phyloP scores from a whole-genome alignment of 495 filamentous ascomycete species.

The Neurospora tetrasperma region DNA sequence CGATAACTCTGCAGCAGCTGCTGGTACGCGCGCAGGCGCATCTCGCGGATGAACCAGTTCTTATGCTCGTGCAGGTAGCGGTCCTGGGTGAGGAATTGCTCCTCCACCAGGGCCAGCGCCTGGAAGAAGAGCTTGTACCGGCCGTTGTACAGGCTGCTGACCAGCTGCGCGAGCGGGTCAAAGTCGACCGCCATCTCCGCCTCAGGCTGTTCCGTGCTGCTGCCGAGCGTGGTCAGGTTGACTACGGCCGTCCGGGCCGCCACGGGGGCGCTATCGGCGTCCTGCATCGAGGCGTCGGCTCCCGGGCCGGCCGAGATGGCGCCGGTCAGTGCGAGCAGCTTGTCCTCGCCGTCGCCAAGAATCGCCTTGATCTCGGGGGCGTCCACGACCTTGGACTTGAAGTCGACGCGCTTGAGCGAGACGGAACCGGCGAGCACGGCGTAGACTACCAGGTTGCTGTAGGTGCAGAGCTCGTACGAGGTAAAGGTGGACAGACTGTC shows the following conservation, averaged over 20 bases:
- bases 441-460: slow-evolving; percentile 89
- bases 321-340: slow-evolving; percentile 67
- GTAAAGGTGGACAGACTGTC: slow-evolving; percentile 98
- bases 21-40: slow-evolving; percentile 90
- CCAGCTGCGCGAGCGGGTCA: slow-evolving; percentile 71
- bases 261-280: slow-evolving; percentile 47
- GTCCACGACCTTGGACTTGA: slow-evolving; percentile 97
- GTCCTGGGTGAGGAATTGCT: slow-evolving; percentile 85
- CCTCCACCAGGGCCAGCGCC: slow-evolving; percentile 83
- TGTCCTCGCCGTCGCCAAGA: slow-evolving; percentile 79
- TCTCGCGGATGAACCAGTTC: slow-evolving; percentile 94
- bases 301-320: slow-evolving; percentile 68
- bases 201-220: slow-evolving; percentile 55
- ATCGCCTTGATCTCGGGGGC: slow-evolving; percentile 97
- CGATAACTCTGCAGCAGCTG: slow-evolving; percentile 96
- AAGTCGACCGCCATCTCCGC: slow-evolving; percentile 72
- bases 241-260: slow-evolving; percentile 53
- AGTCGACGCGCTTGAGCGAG: slow-evolving; percentile 91
- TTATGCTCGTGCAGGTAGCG: slow-evolving; percentile 90
- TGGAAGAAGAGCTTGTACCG: slow-evolving; percentile 90
- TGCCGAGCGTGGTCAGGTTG: slow-evolving; percentile 74
- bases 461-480: slow-evolving; percentile 93
- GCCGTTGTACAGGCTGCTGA: slow-evolving; percentile 83
- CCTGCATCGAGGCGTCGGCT: slow-evolving; percentile 72
- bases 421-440: slow-evolving; percentile 89